A percentile compares a stretch with the other conserved stretches of the same genome.
Evolutionary conservation across 306 rosid genomes (phyloP).

Genomic region (Ormosia semicastrata): DNA sequence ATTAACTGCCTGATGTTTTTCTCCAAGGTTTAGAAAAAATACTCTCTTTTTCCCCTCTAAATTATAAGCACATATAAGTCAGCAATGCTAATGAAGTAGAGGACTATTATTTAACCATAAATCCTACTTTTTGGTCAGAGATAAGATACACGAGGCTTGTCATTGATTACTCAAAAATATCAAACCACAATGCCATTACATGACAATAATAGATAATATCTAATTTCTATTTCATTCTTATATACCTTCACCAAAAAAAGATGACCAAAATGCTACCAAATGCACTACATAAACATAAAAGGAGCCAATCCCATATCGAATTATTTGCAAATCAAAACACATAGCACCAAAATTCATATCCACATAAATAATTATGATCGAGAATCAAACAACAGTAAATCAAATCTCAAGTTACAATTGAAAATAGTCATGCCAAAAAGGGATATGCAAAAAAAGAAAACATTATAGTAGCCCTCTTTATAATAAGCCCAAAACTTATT

Average conservation of each 20-base stretch:
- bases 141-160: not conserved
- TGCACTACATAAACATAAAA: not conserved
- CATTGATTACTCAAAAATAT: not conserved
- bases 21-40: too few relatives aligned
- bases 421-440: not conserved
- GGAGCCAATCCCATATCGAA: not conserved
- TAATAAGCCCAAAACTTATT: too few relatives aligned
- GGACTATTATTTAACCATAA: not conserved
- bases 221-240: not conserved
- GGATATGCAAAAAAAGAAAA: too few relatives aligned
- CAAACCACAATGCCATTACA: not conserved
- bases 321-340: constrained; percentile 12
- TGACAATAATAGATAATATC: not conserved
- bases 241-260: not conserved
- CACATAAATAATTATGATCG: constrained; percentile 7
- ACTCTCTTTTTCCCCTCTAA: too few relatives aligned
- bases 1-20: too few relatives aligned
- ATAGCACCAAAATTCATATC: not conserved
- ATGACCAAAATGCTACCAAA: not conserved
- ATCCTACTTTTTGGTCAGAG: not conserved
- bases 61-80: not conserved
- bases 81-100: not conserved
- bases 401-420: not conserved
- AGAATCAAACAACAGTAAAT: constrained; percentile 8
- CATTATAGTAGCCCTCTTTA: too few relatives aligned